These are phyloP conservation scores for Aquilaria malaccensis DNA, from an alignment of 345 rosid genomes.

Conservation along the genomic window DNA sequence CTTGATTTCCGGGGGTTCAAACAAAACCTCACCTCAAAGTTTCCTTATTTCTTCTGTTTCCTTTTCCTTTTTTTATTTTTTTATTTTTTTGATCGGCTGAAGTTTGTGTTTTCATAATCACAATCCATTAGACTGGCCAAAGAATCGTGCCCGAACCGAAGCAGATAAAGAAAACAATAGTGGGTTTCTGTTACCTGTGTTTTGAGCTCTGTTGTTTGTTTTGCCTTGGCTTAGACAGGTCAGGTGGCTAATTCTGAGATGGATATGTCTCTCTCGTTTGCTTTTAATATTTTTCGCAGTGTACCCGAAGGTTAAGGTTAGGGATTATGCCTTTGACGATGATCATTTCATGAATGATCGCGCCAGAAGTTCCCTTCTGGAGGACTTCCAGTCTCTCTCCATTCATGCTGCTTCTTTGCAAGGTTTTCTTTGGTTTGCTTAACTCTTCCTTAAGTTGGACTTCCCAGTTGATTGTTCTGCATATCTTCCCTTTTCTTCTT, in stretches of 20 bases:
- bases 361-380: conserved; percentile 30
- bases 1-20: too few relatives aligned
- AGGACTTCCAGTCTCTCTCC: conserved; percentile 42
- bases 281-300: conserved; percentile 20
- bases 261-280: background rate
- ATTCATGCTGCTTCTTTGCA: conserved; percentile 35
- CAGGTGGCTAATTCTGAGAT: conserved; percentile 8
- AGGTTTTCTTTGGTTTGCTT: conserved; percentile 20
- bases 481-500: background rate
- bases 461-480: background rate
- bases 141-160: conserved; percentile 11
- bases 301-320: conserved; percentile 58
- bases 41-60: background rate
- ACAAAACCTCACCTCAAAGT: background rate
- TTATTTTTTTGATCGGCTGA: conserved; percentile 4
- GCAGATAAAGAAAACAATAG: conserved; percentile 13
- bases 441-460: too few relatives aligned
- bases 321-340: conserved; percentile 24
- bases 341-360: conserved; percentile 13
- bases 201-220: background rate
- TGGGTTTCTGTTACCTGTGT: conserved; percentile 4
- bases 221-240: background rate
- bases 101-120: background rate
- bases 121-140: background rate
- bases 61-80: background rate